Evolutionary conservation across 2,329 filamentous ascomycete genomes (phyloP), one percentile per base, ranked within the genome.

Genomic region (Apiospora phragmitis): DNA sequence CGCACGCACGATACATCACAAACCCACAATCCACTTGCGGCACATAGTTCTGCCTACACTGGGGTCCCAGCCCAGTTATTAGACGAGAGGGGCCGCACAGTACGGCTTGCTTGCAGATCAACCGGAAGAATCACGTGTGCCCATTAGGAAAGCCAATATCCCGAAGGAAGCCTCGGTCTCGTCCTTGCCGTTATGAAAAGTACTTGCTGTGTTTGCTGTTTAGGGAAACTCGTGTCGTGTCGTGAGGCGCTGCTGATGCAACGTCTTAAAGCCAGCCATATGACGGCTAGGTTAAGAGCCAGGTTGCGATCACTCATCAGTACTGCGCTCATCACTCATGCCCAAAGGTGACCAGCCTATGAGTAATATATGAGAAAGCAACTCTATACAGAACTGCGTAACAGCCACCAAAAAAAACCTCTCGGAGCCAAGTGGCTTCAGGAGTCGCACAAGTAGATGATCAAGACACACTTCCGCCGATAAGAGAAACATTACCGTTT

Each of bases 401-500:
- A 62, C 55, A 62, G 29, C 55, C 55, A 62, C 55, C 18, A 62
- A 12, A 62, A 47, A 35, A 38, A 12, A 26, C 14, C 9, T 38
- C 55, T 38, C 32, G 21, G 55, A n/a, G 55, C 55, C 32, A 35
- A 38, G 32, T 35, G 55, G 55, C 29, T n/a, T 38, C 21, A 7
- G 18, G 9, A 21, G 32, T 62, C 4, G 29, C 35, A 38, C 32
- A n/a, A 38, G 29, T 38, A 62, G 55, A 62, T 38, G 21, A 62
- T 62, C 55, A 12, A 62, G 32, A 24, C 55, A 38, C 55, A n/a
- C 32, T 62, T 62, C 29, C 55, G 29, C 55, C 55, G 55, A 62
- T 38, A 62, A 62, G 55, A 62, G 55, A 62, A 62, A 62, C 55
- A 62, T 38, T 62, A 38, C 55, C 24, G 29, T 62, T 62, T 62